Evolutionary conservation across 1,284 basidiomycete species (phyloP).

Genomic region (Apiotrichum veenhuisii): DNA sequence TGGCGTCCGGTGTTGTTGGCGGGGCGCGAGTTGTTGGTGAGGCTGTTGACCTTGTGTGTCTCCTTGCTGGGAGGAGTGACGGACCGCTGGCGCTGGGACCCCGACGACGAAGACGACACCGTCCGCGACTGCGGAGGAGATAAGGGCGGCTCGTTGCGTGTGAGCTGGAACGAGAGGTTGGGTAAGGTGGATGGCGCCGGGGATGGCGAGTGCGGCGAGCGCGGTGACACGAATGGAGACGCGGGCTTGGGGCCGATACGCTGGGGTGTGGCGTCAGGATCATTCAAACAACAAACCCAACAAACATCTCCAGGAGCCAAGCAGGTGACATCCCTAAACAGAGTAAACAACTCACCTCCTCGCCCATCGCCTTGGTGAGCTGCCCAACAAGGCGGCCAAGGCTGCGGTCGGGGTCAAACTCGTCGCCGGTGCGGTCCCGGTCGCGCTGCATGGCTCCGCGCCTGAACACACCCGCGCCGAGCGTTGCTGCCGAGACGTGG

Average conservation of each 20-base stretch:
- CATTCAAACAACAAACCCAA: background rate
- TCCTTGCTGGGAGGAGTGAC: background rate
- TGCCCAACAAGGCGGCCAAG: conserved; percentile 57
- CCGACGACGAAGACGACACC: conserved; percentile 14
- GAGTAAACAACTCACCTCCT: conserved; percentile 23
- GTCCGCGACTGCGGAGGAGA: conserved; percentile 35
- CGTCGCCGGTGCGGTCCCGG: conserved; percentile 60
- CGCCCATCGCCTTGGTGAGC: conserved; percentile 40
- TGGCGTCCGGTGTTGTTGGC: conserved; percentile 9
- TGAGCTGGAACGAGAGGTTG: conserved; percentile 49
- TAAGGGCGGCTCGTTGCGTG: conserved; percentile 37
- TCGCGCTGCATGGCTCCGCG: conserved; percentile 32
- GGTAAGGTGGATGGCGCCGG: conserved; percentile 39
- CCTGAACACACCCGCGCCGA: conserved; percentile 71
- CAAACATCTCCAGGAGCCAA: background rate
- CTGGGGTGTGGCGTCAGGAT: conserved; percentile 6
- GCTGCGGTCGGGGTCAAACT: conserved; percentile 81
- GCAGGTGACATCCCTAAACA: background rate
- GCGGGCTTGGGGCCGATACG: conserved; percentile 14
- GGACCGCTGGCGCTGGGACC: background rate
- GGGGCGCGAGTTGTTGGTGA: conserved; percentile 6
- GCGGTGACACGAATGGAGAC: conserved; percentile 5
- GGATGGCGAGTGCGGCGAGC: conserved; percentile 16
- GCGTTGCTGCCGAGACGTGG: conserved; percentile 76
- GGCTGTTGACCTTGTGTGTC: background rate